A percentile compares a stretch with the other conserved stretches of the same genome.
These are phyloP conservation scores for Neckera pumila DNA, from an alignment of 225 moss, liverwort and hornwort genomes.

Conservation along the genomic window DNA sequence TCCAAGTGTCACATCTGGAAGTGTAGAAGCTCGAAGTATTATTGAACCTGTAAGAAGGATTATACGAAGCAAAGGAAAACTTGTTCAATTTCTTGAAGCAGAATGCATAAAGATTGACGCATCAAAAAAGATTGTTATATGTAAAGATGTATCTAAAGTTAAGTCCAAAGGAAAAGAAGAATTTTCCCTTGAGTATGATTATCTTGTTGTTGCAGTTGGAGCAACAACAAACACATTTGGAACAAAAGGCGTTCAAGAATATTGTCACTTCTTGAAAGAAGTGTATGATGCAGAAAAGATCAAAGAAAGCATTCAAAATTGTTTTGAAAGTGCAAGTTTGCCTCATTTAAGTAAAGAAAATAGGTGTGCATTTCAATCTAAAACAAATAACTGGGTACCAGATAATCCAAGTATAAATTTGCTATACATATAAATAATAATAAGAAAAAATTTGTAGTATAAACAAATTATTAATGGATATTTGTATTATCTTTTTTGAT, in stretches of 20 bases:
- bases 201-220: conserved; percentile 73
- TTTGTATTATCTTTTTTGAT: background rate
- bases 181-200: conserved; percentile 68
- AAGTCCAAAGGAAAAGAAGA: conserved; percentile 31
- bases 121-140: conserved; percentile 42
- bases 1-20: conserved; percentile 91
- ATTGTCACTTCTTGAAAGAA: conserved; percentile 91
- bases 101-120: conserved; percentile 67
- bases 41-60: conserved; percentile 77
- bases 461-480: too few relatives aligned
- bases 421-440: too few relatives aligned
- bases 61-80: conserved; percentile 50
- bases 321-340: conserved; percentile 88
- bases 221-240: conserved; percentile 84
- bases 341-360: conserved; percentile 65
- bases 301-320: conserved; percentile 70
- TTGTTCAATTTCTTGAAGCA: conserved; percentile 63
- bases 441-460: too few relatives aligned
- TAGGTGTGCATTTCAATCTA: background rate
- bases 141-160: conserved; percentile 39
- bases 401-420: background rate
- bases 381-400: background rate
- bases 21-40: conserved; percentile 86
- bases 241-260: conserved; percentile 62
- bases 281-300: conserved; percentile 77